A percentile compares a stretch with the other conserved stretches of the same genome.
Evolutionary conservation across 257 asterid genomes (phyloP).

Genomic region (Capsicum pubescens): DNA sequence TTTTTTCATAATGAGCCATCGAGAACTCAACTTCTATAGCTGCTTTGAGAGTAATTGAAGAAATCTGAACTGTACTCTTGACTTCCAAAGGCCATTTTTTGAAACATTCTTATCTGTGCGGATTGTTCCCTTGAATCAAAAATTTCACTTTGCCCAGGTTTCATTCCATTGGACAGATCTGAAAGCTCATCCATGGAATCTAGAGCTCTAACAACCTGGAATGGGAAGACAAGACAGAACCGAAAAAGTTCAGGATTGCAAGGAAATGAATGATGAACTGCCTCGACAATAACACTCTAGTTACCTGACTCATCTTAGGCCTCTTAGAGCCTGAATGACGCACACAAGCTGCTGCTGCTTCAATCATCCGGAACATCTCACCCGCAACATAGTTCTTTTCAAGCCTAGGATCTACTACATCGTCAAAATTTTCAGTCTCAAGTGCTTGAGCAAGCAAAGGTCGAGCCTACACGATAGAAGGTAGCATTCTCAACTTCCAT

Average conservation of each 20-base stretch:
- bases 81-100: conserved; percentile 88
- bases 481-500: not conserved
- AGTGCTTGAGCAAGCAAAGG: conserved; percentile 78
- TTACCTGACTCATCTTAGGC: conserved; percentile 83
- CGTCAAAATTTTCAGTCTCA: conserved; percentile 61
- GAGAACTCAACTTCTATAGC: conserved; percentile 49
- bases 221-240: not conserved
- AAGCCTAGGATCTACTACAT: conserved; percentile 62
- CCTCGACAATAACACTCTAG: not conserved
- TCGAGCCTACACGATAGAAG: conserved; percentile 59
- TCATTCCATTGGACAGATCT: conserved; percentile 81
- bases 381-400: conserved; percentile 54
- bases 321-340: conserved; percentile 81
- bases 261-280: not conserved
- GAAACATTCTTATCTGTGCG: conserved; percentile 87
- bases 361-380: conserved; percentile 85
- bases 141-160: conserved; percentile 85
- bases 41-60: conserved; percentile 57
- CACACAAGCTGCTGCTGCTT: conserved; percentile 93
- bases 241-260: not conserved
- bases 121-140: conserved; percentile 80
- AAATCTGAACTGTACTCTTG: conserved; percentile 72
- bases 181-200: conserved; percentile 73
- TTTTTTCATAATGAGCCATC: not conserved
- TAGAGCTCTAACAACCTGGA: conserved; percentile 79